These are phyloP conservation scores for Athelia sp. DNA, from an alignment of 1,284 basidiomycete genomes.

Conservation along the genomic window DNA sequence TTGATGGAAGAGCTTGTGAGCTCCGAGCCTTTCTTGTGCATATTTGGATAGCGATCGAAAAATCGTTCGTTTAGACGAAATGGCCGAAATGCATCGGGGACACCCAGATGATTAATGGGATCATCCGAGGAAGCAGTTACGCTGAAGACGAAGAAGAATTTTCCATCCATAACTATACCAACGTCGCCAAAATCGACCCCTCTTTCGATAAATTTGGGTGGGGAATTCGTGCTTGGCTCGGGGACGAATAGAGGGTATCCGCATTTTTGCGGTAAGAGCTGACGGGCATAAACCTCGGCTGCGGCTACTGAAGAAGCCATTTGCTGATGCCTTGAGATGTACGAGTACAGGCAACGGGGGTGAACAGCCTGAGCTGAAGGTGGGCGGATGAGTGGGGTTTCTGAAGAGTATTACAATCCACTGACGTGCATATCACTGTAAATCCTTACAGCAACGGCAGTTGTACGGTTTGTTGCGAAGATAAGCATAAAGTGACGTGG, in stretches of 20 bases:
- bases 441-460: no score
- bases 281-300: neutral
- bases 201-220: slow-evolving; percentile 13
- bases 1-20: neutral
- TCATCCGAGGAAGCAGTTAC: neutral
- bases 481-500: no score
- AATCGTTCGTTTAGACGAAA: neutral
- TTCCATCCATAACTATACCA: slow-evolving; percentile 19
- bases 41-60: neutral
- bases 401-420: no score
- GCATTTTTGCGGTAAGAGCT: slow-evolving; percentile 3
- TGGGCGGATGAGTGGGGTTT: no score
- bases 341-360: no score
- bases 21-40: neutral
- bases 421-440: no score
- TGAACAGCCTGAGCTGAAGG: no score
- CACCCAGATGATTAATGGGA: neutral
- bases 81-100: neutral
- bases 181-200: slow-evolving; percentile 27
- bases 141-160: slow-evolving; percentile 26
- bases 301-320: neutral
- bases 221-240: slow-evolving; percentile 15
- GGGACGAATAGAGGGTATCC: slow-evolving; percentile 27
- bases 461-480: no score
- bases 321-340: no score